These are phyloP conservation scores for Diplotaxis tenuifolia DNA, from an alignment of 345 rosid genomes.

Conservation along the genomic window DNA sequence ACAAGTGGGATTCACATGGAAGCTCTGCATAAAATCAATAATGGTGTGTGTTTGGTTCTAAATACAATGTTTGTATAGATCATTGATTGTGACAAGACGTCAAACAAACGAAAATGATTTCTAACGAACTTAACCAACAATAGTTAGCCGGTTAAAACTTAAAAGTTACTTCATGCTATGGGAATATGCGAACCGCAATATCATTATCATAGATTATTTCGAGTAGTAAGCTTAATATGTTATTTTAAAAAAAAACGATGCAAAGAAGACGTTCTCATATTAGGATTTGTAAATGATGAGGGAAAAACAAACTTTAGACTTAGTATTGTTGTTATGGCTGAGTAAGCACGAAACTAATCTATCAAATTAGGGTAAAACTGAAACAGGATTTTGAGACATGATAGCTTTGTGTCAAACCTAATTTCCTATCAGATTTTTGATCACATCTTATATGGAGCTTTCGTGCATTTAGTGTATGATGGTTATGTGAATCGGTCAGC, in stretches of 20 bases:
- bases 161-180: background rate
- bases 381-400: no score
- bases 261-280: no score
- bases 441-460: background rate
- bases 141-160: background rate
- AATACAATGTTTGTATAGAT: background rate
- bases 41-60: slow-evolving; percentile 10
- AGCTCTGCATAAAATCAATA: slow-evolving; percentile 22
- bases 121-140: slow-evolving; percentile 1
- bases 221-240: no score
- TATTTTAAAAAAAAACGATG: no score
- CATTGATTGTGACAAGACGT: background rate
- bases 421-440: no score
- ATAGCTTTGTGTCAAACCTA: no score
- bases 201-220: background rate
- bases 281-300: no score
- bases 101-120: slow-evolving; percentile 1
- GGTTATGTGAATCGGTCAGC: background rate
- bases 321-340: background rate
- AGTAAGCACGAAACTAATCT: background rate
- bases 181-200: background rate
- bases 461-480: slow-evolving; percentile 1
- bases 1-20: slow-evolving; percentile 36
- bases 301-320: background rate
- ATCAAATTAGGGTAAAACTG: background rate